Base-by-base conservation (phyloP, 2,329 filamentous ascomycete genomes). In the Bipolaris gigantea region DNA sequence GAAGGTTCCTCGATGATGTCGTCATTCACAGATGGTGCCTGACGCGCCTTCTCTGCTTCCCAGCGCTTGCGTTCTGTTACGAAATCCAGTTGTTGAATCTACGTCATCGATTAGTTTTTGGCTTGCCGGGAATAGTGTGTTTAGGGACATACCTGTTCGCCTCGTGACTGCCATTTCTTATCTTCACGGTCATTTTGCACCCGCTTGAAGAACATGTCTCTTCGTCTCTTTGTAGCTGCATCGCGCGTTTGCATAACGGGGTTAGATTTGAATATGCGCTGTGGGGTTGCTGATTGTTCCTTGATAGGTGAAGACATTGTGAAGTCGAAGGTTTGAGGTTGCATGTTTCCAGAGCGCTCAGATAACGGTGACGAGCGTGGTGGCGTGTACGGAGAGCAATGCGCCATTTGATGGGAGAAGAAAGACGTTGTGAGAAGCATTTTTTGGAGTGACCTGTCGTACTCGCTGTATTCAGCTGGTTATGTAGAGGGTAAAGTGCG, bases 131-230 rank as follows among this genome's bases (percentile, higher is more conserved):
- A 21, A 5, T 5, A 13, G 9, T 2, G 4, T 2, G 23, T 8
- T 0, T 11, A 8, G 4, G 8, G 2, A 50, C 69, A 36, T 69
- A 80, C 78, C 71, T 80, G 77, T 32, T 81, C 79, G 1, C 77
- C 75, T 27, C 79, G 66, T 15, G 63, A 63, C 54, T 77, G 74
- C 74, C 77, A 81, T 43, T 74, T 72, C 65, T 70, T 71, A 5
- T 81, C 78, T 4, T 81, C 79, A 38, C 79, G 66, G 2, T 67
- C 67, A 38, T 75, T 74, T 46, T 75, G 68, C 10, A 81, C 76
- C 48, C 76, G 88, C 67, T 85, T 84, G 55, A 93, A 75, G 64
- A 93, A 93, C 51, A 88, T 77, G 30, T 83, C 82, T 42, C 89
- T 79, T 53, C 89, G 78, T 49, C 82, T 79, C 67, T 90, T 86